Conservation (phyloP, 176 grass and related monocot genomes). For the Phyllostachys edulis region DNA sequence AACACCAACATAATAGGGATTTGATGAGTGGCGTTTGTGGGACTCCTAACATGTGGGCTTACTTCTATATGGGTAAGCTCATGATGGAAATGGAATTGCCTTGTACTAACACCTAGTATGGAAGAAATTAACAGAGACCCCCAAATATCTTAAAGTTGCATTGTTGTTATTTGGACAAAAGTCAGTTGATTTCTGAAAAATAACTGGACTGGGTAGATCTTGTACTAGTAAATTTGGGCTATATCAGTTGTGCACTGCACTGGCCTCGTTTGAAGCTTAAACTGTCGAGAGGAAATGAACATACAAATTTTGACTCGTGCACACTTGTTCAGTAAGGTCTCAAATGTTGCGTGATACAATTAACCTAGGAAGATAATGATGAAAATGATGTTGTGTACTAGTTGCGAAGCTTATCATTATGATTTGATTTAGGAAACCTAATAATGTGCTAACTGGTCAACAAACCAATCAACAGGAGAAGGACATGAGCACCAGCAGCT, state of each 20-base stretch:
- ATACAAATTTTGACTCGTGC: not conserved
- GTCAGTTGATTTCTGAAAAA: not conserved
- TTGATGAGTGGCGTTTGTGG: conserved; percentile 36
- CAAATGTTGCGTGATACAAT: not conserved
- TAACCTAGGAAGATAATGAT: not conserved
- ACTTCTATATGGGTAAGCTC: conserved; percentile 6
- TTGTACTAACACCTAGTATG: conserved; percentile 14
- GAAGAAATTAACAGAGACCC: not conserved
- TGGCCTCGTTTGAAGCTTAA: not conserved
- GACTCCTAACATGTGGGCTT: conserved; percentile 51
- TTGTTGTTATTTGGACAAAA: not conserved
- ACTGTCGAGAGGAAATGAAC: not conserved
- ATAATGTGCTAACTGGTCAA: conserved; percentile 43
- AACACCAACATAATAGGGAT: conserved; percentile 38
- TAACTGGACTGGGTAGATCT: not conserved
- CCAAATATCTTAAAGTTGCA: not conserved
- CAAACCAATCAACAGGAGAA: conserved; percentile 67
- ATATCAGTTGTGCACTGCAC: not conserved
- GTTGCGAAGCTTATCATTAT: conserved; percentile 15
- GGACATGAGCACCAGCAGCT: conserved; percentile 72
- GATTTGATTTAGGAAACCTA: conserved; percentile 39
- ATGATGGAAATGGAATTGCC: conserved; percentile 5
- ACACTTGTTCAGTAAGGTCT: not conserved
- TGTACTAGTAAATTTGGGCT: not conserved
- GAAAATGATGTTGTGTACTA: not conserved